Evolutionary conservation across 305 asterid species (phyloP).

Genomic region (Fraxinus nigra): DNA sequence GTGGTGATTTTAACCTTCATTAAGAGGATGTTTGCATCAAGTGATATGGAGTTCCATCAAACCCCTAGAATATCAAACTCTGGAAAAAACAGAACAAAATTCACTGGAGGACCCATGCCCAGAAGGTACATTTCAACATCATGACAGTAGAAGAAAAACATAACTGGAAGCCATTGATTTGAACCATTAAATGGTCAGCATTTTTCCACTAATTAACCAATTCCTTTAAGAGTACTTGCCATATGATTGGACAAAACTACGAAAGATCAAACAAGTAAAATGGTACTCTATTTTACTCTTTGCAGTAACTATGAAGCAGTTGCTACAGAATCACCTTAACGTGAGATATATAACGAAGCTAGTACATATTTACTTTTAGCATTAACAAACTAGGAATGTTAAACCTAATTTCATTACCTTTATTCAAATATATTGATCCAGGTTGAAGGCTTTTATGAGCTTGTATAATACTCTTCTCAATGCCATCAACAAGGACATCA

Average conservation of each 20-base stretch:
- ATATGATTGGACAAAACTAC: not conserved
- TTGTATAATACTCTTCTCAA: constrained; percentile 79
- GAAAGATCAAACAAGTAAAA: not conserved
- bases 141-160: not conserved
- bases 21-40: not conserved
- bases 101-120: not conserved
- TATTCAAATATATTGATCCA: constrained; percentile 80
- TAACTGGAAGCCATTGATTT: not conserved
- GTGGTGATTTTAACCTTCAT: not conserved
- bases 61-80: not conserved
- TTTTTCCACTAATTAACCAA: not conserved
- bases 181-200: not conserved
- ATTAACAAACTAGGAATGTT: constrained; percentile 6
- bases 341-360: not conserved
- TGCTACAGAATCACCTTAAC: not conserved
- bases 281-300: not conserved
- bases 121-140: not conserved
- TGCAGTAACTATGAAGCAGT: not conserved
- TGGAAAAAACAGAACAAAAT: not conserved
- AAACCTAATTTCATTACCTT: constrained; percentile 47
- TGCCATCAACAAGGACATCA: constrained; percentile 93
- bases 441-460: constrained; percentile 91
- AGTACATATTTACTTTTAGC: not conserved
- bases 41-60: not conserved
- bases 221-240: not conserved